phyloP scores from a whole-genome alignment of 441 rosid species.

The Rhodomyrtus psidioides region DNA sequence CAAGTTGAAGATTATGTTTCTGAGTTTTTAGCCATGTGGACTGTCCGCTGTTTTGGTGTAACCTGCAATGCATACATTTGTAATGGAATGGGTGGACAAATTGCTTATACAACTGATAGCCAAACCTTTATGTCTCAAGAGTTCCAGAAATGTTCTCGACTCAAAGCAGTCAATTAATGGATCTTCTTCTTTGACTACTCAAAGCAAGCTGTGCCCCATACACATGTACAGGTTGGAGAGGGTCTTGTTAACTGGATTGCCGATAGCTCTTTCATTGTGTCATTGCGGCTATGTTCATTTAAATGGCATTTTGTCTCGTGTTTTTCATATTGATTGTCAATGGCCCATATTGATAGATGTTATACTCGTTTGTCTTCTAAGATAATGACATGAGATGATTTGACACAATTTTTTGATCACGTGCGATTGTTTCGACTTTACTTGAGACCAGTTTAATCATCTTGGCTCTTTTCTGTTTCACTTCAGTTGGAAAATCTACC shows the following conservation, averaged over 20 bases:
- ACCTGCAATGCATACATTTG: not conserved
- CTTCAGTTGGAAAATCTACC: not conserved
- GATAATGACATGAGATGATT: not conserved
- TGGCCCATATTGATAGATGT: not conserved
- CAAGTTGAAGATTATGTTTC: not conserved
- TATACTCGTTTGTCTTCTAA: not conserved
- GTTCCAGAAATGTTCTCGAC: not conserved
- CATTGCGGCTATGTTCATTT: not conserved
- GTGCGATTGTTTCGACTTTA: not conserved
- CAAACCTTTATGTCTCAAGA: not conserved
- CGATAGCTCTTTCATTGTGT: not conserved
- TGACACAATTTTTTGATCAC: not conserved
- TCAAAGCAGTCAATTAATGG: not conserved
- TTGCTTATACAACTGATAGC: not conserved
- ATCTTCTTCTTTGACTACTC: not conserved
- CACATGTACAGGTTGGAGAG: not conserved
- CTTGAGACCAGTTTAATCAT: not conserved
- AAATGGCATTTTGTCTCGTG: not conserved
- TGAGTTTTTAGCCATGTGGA: not conserved
- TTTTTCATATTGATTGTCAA: not conserved
- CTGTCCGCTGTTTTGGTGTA: not conserved
- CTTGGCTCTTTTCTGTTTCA: not conserved
- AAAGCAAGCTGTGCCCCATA: not conserved
- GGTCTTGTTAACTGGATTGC: not conserved
- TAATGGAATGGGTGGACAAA: not conserved